Evolutionary conservation across 306 rosid species (phyloP), one percentile per base, ranked within the genome.

Genomic region (Mucuna pruriens): DNA sequence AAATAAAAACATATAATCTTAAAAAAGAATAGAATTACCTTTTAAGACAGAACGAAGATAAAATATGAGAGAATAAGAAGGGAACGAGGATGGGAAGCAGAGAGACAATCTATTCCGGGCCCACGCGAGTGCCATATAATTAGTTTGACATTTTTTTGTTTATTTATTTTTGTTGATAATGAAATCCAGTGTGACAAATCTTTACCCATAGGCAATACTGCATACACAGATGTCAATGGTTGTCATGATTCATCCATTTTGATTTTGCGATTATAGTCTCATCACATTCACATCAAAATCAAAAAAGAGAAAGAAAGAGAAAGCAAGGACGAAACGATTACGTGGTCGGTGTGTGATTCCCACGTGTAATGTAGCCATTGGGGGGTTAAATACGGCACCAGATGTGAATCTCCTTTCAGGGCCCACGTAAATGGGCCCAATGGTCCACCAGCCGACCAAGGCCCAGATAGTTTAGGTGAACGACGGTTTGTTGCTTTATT

Each of bases 381-480:
- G 85, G 0, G 0, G 0, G 0, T n/a, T 4, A 9, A 0, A 10
- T 42, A n/a, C 80, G 5, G 57, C 63, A 29, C 12, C 3, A n/a
- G 31, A 23, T 23, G 29, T 39, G 13, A 38, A 66, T 66, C n/a
- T 22, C 16, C 17, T 48, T 6, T 3, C 13, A 36, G 60, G 85
- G 64, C 60, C 84, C 79, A 67, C 9, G 6, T 1, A 31, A 6
- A 83, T 78, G 78, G 86, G 39, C 31, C 67, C 12, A n/a, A 12
- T 17, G 72, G 74, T 80, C 77, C 79, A 85, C 83, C 78, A 77
- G 70, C 87, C 85, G 77, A 34, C 75, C 67, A 38, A 1, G n/a
- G 34, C 29, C 64, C 79, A 20, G 4, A 38, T 70, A 4, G 60
- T 9, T n/a, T 8, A 12, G 23, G 20, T 71, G 61, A 8, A 79